Base-by-base conservation (phyloP, 2,329 filamentous ascomycete species). In the Lithohypha guttulata region DNA sequence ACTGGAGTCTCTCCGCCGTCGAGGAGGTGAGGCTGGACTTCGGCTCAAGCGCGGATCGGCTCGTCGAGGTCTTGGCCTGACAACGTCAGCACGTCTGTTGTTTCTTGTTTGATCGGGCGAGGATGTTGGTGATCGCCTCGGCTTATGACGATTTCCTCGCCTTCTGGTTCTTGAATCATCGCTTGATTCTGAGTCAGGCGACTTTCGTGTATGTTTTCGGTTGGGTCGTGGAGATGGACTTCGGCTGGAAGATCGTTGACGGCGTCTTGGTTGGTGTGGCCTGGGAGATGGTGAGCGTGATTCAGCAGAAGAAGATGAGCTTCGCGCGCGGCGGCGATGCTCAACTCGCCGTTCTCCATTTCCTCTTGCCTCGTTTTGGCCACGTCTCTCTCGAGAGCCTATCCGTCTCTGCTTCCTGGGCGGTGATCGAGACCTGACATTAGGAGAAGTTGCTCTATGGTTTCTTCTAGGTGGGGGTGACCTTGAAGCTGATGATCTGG, bases 281-380 rank as follows among this genome's bases (percentile, higher is more conserved):
- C 66, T 72, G 62, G 66, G 60, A 57, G 65, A 65, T 62, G 59
- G 70, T 71, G 70, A 74, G 68, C 67, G 68, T 52, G 66, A 67
- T 55, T 62, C 62, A 51, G 62, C 57, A 62, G 57, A 61, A 52
- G 62, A 63, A 56, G 63, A 59, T 50, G 52, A 57, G 56, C 69
- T 69, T 63, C 66, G 61, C 53, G 62, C 59, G 59, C 62, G 38
- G 42, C 41, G 42, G 34, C 19, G 63, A 59, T 65, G 54, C 52
- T 57, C 61, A 62, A 60, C 59, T 26, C n/a, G 19, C 11, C 21
- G 20, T 8, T 19, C 18, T 6, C 35, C 35, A 9, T 29, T 20
- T 20, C 11, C 23, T 6, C n/a, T 13, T 18, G 15, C 15, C 11
- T 26, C 33, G 6, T 13, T 10, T 3, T 20, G 17, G 15, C 20